Base-by-base conservation (phyloP, 108 stramenopile genomes). In the Craspedostauros australis region DNA sequence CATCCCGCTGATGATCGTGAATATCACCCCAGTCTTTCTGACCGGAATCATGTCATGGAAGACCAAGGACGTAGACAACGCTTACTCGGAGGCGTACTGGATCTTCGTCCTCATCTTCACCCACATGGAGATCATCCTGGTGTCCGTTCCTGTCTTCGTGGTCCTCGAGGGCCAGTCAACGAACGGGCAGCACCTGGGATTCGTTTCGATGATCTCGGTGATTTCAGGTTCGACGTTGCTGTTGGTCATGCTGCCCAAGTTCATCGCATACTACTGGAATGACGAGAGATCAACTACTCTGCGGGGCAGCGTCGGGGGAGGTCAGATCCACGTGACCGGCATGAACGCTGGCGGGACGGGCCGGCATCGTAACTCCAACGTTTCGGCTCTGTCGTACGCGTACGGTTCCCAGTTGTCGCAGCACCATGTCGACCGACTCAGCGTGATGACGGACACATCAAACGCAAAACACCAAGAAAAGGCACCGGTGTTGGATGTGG, bases 191-290 rank as follows among this genome's bases (percentile, higher is more conserved):
- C 41, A 64, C 37, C 20, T 64, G 2, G 55, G 54, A 2, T 14
- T 9, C 14, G 39, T 30, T 12, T 30, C 42, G 18, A 16, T 64
- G 15, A 32, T 24, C 1, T 45, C 39, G 25, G 32, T 64, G 11
- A 32, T 64, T 26, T 50, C 62, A 30, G 38, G 16, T 29, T 38
- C 44, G 1, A 24, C 55, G 21, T 53, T 64, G 14, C 21, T 24
- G 11, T 14, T 50, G 14, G 38, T 64, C 7, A 64, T 64, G 2
- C 55, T 53, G 62, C 62, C 62, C 1, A 54, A 55, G 27, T 46
- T 58, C 31, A 12, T 49, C 2, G 48, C 1, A n/a, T n/a, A n/a
- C n/a, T n/a, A n/a, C n/a, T n/a, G n/a, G n/a, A n/a, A n/a, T n/a
- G n/a, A n/a, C n/a, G n/a, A n/a, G n/a, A n/a, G n/a, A n/a, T n/a